Evolutionary conservation across 23 red algal species (phyloP).

Genomic region (Gracilaria caudata): DNA sequence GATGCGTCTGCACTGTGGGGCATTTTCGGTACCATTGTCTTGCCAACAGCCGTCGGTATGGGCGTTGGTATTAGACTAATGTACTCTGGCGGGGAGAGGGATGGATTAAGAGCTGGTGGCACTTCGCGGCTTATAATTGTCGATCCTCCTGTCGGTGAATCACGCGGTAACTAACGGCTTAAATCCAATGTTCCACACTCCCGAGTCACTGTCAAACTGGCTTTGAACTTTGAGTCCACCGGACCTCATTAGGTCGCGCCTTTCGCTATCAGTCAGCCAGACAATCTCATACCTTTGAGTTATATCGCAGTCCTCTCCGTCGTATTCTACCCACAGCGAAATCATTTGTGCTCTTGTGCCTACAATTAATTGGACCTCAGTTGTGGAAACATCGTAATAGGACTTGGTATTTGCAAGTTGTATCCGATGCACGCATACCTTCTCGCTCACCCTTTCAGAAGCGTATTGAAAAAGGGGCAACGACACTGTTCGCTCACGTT

Average conservation of each 20-base stretch:
- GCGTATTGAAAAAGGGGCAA: slow-evolving; percentile 61
- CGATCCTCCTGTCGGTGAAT: not conserved
- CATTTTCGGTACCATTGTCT: slow-evolving; percentile 49
- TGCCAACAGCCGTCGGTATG: slow-evolving; percentile 56
- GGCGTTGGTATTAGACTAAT: slow-evolving; percentile 62
- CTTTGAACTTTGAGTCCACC: slow-evolving; percentile 23
- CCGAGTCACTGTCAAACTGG: slow-evolving; percentile 3
- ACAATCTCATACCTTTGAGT: slow-evolving; percentile 33
- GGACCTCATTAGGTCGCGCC: not conserved
- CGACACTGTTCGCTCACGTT: slow-evolving; percentile 20
- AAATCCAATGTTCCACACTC: slow-evolving; percentile 19
- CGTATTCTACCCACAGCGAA: slow-evolving; percentile 60
- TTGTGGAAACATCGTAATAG: not conserved
- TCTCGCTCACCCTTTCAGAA: slow-evolving; percentile 11
- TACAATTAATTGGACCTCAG: slow-evolving; percentile 1
- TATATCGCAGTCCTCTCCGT: not conserved
- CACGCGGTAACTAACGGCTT: not conserved
- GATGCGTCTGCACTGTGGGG: slow-evolving; percentile 40
- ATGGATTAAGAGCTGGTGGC: slow-evolving; percentile 62
- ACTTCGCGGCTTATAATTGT: slow-evolving; percentile 12
- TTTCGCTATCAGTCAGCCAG: slow-evolving; percentile 1
- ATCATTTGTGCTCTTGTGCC: slow-evolving; percentile 23
- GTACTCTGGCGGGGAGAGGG: slow-evolving; percentile 40
- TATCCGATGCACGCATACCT: slow-evolving; percentile 16
- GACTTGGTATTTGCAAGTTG: not conserved